Evolutionary conservation across 2,329 filamentous ascomycete genomes (phyloP).

Genomic region (Aaosphaeria pasadenensis): DNA sequence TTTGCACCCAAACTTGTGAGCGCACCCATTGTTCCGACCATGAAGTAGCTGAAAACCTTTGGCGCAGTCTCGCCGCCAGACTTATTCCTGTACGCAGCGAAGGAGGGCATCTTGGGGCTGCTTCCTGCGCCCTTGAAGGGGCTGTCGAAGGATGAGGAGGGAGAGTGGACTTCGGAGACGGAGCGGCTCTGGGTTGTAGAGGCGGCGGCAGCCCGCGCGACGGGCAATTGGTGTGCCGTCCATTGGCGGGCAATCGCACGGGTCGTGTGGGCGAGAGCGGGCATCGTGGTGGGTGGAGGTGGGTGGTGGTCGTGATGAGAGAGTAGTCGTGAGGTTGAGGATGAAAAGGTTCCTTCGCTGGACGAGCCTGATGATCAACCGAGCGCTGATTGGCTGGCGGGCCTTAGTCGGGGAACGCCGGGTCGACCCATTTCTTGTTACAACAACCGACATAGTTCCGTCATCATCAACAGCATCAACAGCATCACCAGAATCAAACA

Average conservation of each 20-base stretch:
- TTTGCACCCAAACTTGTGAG: slow-evolving; percentile 92
- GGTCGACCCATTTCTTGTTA: slow-evolving; percentile 1
- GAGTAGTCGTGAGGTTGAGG: slow-evolving; percentile 11
- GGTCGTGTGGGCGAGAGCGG: slow-evolving; percentile 47
- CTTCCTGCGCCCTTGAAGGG: slow-evolving; percentile 55
- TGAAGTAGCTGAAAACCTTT: slow-evolving; percentile 95
- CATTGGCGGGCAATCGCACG: slow-evolving; percentile 47
- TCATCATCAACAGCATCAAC: too few species aligned
- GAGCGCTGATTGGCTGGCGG: not conserved
- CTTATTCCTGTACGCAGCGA: slow-evolving; percentile 80
- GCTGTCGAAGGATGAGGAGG: slow-evolving; percentile 46
- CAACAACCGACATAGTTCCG: too few species aligned
- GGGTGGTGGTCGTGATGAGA: slow-evolving; percentile 16
- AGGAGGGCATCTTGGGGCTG: slow-evolving; percentile 76
- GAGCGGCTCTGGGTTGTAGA: slow-evolving; percentile 43
- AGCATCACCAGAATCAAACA: too few species aligned
- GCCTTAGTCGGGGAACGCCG: slow-evolving; percentile 17
- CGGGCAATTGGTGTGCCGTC: slow-evolving; percentile 46
- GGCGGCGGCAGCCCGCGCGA: slow-evolving; percentile 44
- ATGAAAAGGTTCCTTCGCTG: slow-evolving; percentile 5
- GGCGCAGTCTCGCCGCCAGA: slow-evolving; percentile 64
- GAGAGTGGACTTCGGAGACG: slow-evolving; percentile 31
- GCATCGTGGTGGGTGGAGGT: slow-evolving; percentile 42
- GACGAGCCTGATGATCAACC: slow-evolving; percentile 7
- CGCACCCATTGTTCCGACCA: slow-evolving; percentile 94